Evolutionary conservation across 1,284 basidiomycete genomes (phyloP).

Genomic region (Amylostereum chailletii): DNA sequence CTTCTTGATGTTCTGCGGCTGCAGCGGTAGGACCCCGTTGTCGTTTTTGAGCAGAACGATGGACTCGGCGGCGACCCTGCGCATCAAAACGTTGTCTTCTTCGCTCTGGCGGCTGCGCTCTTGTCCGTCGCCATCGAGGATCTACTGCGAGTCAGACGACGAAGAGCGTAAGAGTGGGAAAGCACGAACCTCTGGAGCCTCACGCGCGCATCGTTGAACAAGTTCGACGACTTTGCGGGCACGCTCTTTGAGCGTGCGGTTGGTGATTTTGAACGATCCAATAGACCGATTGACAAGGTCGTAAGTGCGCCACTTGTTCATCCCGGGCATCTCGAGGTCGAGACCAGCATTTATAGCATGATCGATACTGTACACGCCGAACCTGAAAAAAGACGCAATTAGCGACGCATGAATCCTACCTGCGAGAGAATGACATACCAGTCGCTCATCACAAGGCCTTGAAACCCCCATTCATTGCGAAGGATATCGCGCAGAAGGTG

Average conservation of each 20-base stretch:
- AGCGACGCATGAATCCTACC: background rate
- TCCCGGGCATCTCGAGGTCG: conserved; percentile 67
- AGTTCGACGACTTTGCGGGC: conserved; percentile 46
- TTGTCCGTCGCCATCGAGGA: conserved; percentile 57
- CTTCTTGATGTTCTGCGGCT: conserved; percentile 10
- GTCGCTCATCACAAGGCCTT: conserved; percentile 59
- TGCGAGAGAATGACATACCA: conserved; percentile 31
- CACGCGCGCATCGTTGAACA: conserved; percentile 48
- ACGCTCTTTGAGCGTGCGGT: conserved; percentile 45
- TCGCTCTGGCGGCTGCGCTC: conserved; percentile 52
- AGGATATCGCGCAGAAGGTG: conserved; percentile 48
- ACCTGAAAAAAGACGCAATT: conserved; percentile 29
- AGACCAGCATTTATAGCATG: conserved; percentile 55
- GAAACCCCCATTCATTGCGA: conserved; percentile 60
- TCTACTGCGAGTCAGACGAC: conserved; percentile 7
- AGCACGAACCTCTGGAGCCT: conserved; percentile 29
- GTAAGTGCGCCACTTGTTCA: conserved; percentile 52
- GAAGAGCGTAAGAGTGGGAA: background rate
- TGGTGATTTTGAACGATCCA: conserved; percentile 46
- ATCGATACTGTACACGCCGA: conserved; percentile 54
- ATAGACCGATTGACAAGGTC: conserved; percentile 48
- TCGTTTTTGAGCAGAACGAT: conserved; percentile 70
- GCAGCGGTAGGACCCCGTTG: conserved; percentile 34
- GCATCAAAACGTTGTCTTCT: conserved; percentile 44
- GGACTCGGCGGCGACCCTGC: conserved; percentile 51